Conservation (phyloP, 306 rosid genomes). For the Castanea crenata region DNA sequence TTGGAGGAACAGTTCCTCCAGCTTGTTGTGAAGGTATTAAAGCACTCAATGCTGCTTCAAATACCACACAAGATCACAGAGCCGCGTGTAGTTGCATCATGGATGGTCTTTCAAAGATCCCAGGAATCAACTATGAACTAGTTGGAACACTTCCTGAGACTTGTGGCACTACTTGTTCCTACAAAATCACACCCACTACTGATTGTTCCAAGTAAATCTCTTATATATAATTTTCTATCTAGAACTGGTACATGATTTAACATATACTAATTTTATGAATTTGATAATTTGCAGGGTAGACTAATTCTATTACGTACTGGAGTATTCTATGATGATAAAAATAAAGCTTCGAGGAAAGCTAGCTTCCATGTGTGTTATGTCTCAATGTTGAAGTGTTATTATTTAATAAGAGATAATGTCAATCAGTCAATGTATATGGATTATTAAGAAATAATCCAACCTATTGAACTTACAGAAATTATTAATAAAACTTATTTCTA, state of each 20-base stretch:
- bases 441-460: not conserved
- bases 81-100: slow-evolving; percentile 51
- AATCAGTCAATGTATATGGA: not conserved
- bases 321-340: not conserved
- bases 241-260: not conserved
- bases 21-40: slow-evolving; percentile 58
- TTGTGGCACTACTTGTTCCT: slow-evolving; percentile 54
- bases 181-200: slow-evolving; percentile 63
- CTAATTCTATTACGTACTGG: not conserved
- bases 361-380: not conserved
- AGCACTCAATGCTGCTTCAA: slow-evolving; percentile 42
- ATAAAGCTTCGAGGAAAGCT: not conserved
- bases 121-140: slow-evolving; percentile 42
- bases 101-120: slow-evolving; percentile 41
- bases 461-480: not conserved
- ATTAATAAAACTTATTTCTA: not conserved
- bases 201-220: slow-evolving; percentile 46
- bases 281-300: slow-evolving; percentile 43
- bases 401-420: not conserved
- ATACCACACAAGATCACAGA: slow-evolving; percentile 38
- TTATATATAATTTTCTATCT: too few relatives aligned
- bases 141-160: slow-evolving; percentile 26
- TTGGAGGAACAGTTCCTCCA: slow-evolving; percentile 50
- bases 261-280: not conserved
- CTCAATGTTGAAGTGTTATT: not conserved